These are phyloP conservation scores for Inonotus obliquus DNA, from an alignment of 1,284 basidiomycete species.

Conservation along the genomic window DNA sequence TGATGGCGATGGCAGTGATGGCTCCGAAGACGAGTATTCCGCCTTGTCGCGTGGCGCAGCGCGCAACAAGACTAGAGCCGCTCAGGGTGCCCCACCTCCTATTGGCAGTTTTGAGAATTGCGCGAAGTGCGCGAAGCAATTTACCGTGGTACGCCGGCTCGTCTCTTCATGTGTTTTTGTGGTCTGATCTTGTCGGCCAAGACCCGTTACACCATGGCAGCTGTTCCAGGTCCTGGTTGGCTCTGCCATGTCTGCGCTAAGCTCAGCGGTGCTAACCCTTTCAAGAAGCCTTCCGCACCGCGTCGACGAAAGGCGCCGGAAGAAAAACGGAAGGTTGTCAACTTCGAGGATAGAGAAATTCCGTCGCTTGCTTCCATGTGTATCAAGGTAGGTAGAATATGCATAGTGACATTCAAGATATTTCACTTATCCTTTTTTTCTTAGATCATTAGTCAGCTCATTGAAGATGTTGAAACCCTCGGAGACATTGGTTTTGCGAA, in stretches of 20 bases:
- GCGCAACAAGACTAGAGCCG: constrained; percentile 36
- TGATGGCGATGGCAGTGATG: constrained; percentile 42
- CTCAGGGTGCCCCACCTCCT: constrained; percentile 47
- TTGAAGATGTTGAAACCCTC: constrained; percentile 86
- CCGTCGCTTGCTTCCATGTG: constrained; percentile 73
- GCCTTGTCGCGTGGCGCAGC: constrained; percentile 42
- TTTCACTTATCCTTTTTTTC: not conserved
- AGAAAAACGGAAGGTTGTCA: constrained; percentile 60
- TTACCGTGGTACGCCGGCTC: constrained; percentile 72
- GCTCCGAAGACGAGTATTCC: constrained; percentile 46
- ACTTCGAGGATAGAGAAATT: constrained; percentile 68
- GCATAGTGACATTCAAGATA: no score
- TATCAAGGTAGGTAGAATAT: constrained; percentile 52
- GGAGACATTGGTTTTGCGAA: constrained; percentile 83
- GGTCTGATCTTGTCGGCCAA: constrained; percentile 27
- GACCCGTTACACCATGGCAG: constrained; percentile 83
- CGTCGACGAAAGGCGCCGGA: constrained; percentile 56
- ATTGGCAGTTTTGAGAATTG: constrained; percentile 83
- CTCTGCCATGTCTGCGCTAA: constrained; percentile 81
- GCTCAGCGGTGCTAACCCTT: constrained; percentile 70
- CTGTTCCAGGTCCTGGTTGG: constrained; percentile 63
- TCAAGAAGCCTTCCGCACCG: constrained; percentile 67
- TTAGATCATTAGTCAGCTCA: constrained; percentile 80
- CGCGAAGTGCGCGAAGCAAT: constrained; percentile 76
- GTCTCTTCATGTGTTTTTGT: not conserved